A percentile compares a stretch with the other conserved stretches of the same genome.
Conservation (phyloP, 1,139 yeast species). For the Kodamaea ohmeri region DNA sequence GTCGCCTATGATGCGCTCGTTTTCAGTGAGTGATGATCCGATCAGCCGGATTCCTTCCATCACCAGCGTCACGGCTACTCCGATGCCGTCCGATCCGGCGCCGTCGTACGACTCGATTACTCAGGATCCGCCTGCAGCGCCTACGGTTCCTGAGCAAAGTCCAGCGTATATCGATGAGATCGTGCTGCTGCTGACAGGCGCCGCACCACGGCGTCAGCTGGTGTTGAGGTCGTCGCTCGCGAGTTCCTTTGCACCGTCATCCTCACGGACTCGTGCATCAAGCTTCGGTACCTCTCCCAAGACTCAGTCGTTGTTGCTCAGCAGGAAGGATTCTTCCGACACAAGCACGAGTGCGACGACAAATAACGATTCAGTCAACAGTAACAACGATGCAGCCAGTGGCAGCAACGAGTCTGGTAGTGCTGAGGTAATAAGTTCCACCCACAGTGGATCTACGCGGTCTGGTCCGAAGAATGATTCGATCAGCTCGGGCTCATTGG, state of each 20-base stretch:
- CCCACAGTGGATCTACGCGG: too few relatives aligned
- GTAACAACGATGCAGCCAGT: too few relatives aligned
- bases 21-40: slow-evolving; percentile 37
- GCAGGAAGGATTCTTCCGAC: too few relatives aligned
- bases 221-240: slow-evolving; percentile 24
- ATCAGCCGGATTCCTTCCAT: slow-evolving; percentile 36
- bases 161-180: slow-evolving; percentile 15
- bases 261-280: not conserved
- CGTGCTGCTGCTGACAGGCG: slow-evolving; percentile 9
- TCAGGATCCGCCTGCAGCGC: not conserved
- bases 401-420: too few relatives aligned
- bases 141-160: not conserved
- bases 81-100: slow-evolving; percentile 29
- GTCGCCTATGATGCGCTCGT: slow-evolving; percentile 35
- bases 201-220: slow-evolving; percentile 15
- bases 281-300: not conserved
- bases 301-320: not conserved
- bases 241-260: slow-evolving; percentile 10
- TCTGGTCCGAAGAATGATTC: slow-evolving; percentile 1
- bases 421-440: too few relatives aligned
- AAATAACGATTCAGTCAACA: too few relatives aligned
- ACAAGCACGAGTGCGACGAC: too few relatives aligned
- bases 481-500: slow-evolving; percentile 3
- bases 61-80: slow-evolving; percentile 10
- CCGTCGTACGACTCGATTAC: slow-evolving; percentile 33